Conservation (phyloP, 1,139 yeast species). For the Geotrichum klebahnii region DNA sequence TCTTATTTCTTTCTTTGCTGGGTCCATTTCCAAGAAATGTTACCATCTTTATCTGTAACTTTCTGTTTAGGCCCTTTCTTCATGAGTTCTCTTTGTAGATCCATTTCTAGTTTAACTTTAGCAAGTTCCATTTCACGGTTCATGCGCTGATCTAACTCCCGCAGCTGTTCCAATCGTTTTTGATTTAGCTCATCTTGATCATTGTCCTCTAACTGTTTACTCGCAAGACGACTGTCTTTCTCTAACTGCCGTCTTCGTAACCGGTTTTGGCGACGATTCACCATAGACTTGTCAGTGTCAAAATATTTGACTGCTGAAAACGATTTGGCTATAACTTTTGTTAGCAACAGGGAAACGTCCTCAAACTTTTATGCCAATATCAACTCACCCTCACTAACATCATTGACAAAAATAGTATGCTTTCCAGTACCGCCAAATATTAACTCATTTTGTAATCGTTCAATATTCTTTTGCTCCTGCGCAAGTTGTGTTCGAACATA, state of each 20-base stretch:
- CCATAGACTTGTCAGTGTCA: conserved; percentile 62
- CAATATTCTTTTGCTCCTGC: conserved; percentile 63
- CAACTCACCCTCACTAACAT: conserved; percentile 41
- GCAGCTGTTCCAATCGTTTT: conserved; percentile 57
- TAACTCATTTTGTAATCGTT: conserved; percentile 53
- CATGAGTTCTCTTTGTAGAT: conserved; percentile 78
- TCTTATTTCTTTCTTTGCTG: conserved; percentile 19
- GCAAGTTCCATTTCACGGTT: conserved; percentile 64
- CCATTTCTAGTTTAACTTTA: conserved; percentile 68
- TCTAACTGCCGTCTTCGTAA: conserved; percentile 59
- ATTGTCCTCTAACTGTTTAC: conserved; percentile 36
- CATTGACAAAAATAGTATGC: conserved; percentile 83
- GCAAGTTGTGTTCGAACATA: conserved; percentile 74
- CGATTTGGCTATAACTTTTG: conserved; percentile 40
- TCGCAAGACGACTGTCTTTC: conserved; percentile 18
- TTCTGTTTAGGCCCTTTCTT: conserved; percentile 85
- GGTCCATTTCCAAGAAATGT: conserved; percentile 19
- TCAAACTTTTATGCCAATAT: not conserved
- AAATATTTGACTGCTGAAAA: conserved; percentile 66
- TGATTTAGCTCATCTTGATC: conserved; percentile 37
- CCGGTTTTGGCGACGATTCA: conserved; percentile 69
- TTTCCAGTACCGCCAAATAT: conserved; percentile 50
- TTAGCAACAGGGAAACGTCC: not conserved
- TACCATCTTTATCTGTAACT: conserved; percentile 57
- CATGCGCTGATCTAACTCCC: conserved; percentile 45